A percentile compares a stretch with the other conserved stretches of the same genome.
Conservation (phyloP, 2,329 filamentous ascomycete genomes). For the Fusarium kyushuense region DNA sequence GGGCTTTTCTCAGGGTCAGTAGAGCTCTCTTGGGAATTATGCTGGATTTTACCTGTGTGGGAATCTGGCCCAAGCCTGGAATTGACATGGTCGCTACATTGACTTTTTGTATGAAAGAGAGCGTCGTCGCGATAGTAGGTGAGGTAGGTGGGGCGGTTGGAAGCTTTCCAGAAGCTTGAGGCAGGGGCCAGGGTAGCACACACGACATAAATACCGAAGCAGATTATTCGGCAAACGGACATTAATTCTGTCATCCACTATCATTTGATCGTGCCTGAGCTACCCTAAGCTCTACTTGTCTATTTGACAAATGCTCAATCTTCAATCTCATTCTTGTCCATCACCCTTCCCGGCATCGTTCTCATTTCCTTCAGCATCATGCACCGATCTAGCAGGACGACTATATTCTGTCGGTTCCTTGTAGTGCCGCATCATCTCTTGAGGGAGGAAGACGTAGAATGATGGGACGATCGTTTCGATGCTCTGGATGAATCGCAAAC, state of each 20-base stretch:
- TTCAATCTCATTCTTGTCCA: slow-evolving; percentile 1
- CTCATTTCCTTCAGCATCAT: slow-evolving; percentile 46
- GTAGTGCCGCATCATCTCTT: slow-evolving; percentile 76
- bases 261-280: not conserved
- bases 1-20: slow-evolving; percentile 47
- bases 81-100: slow-evolving; percentile 72
- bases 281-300: slow-evolving; percentile 17
- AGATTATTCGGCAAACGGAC: fast-evolving
- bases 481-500: slow-evolving; percentile 73
- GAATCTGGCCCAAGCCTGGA: slow-evolving; percentile 77
- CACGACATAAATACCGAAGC: slow-evolving; percentile 19
- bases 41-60: slow-evolving; percentile 62
- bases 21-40: not conserved
- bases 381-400: slow-evolving; percentile 60
- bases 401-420: slow-evolving; percentile 65
- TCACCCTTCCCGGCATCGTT: slow-evolving; percentile 35
- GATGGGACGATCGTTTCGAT: slow-evolving; percentile 67
- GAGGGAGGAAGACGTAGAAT: slow-evolving; percentile 74
- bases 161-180: slow-evolving; percentile 48
- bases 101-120: slow-evolving; percentile 39
- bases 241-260: slow-evolving; percentile 16
- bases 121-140: slow-evolving; percentile 30
- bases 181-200: slow-evolving; percentile 20
- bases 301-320: not conserved
- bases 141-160: slow-evolving; percentile 43